Evolutionary conservation across 1,139 yeast species (phyloP).

Genomic region (Hemisphaericaspora lyxosophila): DNA sequence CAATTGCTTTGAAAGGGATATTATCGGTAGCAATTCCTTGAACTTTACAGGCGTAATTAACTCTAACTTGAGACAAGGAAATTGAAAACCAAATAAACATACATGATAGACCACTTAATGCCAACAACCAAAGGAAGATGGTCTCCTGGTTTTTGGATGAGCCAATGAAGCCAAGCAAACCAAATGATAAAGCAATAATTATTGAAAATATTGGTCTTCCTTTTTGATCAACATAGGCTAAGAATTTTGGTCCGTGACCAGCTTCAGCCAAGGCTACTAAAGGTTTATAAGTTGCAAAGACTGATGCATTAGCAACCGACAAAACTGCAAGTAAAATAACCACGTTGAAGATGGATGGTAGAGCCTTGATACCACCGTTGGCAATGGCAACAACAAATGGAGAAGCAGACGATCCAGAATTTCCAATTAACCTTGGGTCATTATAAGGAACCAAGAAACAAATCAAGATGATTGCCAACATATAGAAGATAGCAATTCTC

Average conservation of each 20-base stretch:
- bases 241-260: slow-evolving; percentile 34
- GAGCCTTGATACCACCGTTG: slow-evolving; percentile 30
- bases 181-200: slow-evolving; percentile 28
- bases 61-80: slow-evolving; percentile 30
- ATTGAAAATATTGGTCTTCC: slow-evolving; percentile 34
- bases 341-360: slow-evolving; percentile 35
- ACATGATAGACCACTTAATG: slow-evolving; percentile 38
- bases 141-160: slow-evolving; percentile 29
- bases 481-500: slow-evolving; percentile 44
- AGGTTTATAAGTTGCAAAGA: slow-evolving; percentile 33
- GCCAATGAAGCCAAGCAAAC: slow-evolving; percentile 33
- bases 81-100: slow-evolving; percentile 39
- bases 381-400: slow-evolving; percentile 26
- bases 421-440: slow-evolving; percentile 31
- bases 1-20: slow-evolving; percentile 26
- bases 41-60: slow-evolving; percentile 24
- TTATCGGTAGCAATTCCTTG: slow-evolving; percentile 25
- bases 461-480: slow-evolving; percentile 39
- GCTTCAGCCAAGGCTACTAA: slow-evolving; percentile 33
- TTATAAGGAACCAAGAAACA: slow-evolving; percentile 39
- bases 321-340: slow-evolving; percentile 32
- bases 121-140: slow-evolving; percentile 38
- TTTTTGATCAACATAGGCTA: slow-evolving; percentile 21
- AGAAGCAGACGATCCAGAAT: slow-evolving; percentile 27
- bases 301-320: slow-evolving; percentile 35